These are phyloP conservation scores for Niebla homalea DNA, from an alignment of 495 filamentous ascomycete genomes.

Conservation along the genomic window DNA sequence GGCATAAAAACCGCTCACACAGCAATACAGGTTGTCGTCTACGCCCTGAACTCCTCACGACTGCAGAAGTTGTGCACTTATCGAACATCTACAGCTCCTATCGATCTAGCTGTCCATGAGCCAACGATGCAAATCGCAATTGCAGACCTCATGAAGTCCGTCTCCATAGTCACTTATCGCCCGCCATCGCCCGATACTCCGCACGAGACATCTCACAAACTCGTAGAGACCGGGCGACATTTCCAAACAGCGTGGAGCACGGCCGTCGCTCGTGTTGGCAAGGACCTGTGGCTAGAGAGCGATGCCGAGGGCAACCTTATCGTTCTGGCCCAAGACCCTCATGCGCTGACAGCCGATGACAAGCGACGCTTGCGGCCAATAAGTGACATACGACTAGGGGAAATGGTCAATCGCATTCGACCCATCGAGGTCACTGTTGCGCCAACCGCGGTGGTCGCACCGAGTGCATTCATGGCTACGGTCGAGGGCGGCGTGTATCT, in stretches of 20 bases:
- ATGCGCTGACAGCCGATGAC: slow-evolving; percentile 64
- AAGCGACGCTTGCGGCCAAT: slow-evolving; percentile 54
- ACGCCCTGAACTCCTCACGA: slow-evolving; percentile 35
- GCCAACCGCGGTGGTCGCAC: slow-evolving; percentile 51
- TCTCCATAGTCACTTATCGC: slow-evolving; percentile 57
- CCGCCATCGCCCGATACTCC: slow-evolving; percentile 31
- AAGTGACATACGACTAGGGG: slow-evolving; percentile 71
- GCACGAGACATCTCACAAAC: slow-evolving; percentile 23
- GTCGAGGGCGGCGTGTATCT: slow-evolving; percentile 90
- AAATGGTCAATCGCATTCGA: slow-evolving; percentile 81
- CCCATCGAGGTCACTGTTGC: slow-evolving; percentile 40
- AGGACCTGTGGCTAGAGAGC: slow-evolving; percentile 60
- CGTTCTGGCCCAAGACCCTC: slow-evolving; percentile 55
- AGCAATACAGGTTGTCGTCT: slow-evolving; percentile 40
- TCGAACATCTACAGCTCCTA: slow-evolving; percentile 70
- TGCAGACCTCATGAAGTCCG: slow-evolving; percentile 87
- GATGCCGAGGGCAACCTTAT: slow-evolving; percentile 82
- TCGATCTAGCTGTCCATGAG: slow-evolving; percentile 54
- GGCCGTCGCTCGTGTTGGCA: slow-evolving; percentile 55
- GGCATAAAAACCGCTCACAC: slow-evolving; percentile 21
- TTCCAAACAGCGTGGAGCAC: slow-evolving; percentile 72
- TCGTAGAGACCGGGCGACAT: slow-evolving; percentile 68
- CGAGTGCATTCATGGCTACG: slow-evolving; percentile 79
- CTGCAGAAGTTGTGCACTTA: slow-evolving; percentile 60
- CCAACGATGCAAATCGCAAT: slow-evolving; percentile 51